A percentile compares a stretch with the other conserved stretches of the same genome.
Conservation (phyloP, 257 asterid genomes). For the Gardenia jasminoides region DNA sequence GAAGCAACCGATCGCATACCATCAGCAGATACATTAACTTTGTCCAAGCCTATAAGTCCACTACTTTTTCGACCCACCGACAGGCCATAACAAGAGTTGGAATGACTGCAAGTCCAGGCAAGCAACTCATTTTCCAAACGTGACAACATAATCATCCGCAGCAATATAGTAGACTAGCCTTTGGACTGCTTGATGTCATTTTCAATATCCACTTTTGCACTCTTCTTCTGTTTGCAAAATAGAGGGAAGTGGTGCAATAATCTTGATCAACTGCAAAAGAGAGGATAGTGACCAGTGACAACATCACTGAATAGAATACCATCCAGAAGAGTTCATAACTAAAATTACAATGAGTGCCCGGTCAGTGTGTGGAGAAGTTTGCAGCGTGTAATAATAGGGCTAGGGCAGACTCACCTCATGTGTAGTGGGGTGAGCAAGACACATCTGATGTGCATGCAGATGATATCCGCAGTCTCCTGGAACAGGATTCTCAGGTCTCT, state of each 20-base stretch:
- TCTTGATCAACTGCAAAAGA: slow-evolving; percentile 46
- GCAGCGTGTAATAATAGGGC: not conserved
- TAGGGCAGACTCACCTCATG: slow-evolving; percentile 49
- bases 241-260: slow-evolving; percentile 68
- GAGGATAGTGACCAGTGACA: not conserved
- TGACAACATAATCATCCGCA: not conserved
- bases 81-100: not conserved
- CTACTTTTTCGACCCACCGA: not conserved
- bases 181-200: not conserved
- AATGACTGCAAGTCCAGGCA: not conserved
- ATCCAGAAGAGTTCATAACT: not conserved
- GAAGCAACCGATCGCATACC: not conserved
- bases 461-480: slow-evolving; percentile 98
- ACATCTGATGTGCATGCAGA: slow-evolving; percentile 77
- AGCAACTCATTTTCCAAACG: not conserved
- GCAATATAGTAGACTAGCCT: not conserved
- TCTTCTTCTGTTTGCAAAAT: slow-evolving; percentile 48
- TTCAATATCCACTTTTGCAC: slow-evolving; percentile 8
- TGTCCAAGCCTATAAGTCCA: not conserved
- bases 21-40: not conserved
- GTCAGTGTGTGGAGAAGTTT: not conserved
- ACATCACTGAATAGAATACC: not conserved
- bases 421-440: slow-evolving; percentile 64
- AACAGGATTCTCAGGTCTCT: slow-evolving; percentile 83
- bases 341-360: not conserved